A percentile compares a stretch with the other conserved stretches of the same genome.
phyloP scores from a whole-genome alignment of 2,329 filamentous ascomycete genomes.

The Pseudocercospora macadamiae region DNA sequence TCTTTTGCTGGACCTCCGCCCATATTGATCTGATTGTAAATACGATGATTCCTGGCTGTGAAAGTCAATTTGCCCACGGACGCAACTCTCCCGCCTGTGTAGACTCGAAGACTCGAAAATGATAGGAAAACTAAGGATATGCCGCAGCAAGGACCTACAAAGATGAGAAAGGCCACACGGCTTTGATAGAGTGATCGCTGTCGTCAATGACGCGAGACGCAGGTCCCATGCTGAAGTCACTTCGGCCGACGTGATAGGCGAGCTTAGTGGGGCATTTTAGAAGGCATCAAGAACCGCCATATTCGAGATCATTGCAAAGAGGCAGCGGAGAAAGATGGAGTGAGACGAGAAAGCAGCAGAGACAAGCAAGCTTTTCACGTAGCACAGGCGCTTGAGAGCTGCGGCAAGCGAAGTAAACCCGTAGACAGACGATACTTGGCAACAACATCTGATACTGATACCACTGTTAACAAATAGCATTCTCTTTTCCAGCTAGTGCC shows the following conservation, averaged over 20 bases:
- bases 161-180: background rate
- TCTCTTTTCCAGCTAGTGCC: background rate
- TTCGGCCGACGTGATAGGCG: background rate
- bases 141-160: background rate
- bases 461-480: background rate
- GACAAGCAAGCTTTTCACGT: too few relatives aligned
- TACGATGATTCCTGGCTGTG: background rate
- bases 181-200: background rate
- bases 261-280: background rate
- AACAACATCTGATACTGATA: background rate
- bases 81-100: background rate
- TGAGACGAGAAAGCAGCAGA: too few relatives aligned
- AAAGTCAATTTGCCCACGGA: too few relatives aligned
- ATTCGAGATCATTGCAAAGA: too few relatives aligned
- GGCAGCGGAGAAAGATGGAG: too few relatives aligned
- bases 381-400: too few relatives aligned
- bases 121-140: background rate
- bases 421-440: too few relatives aligned
- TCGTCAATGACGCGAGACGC: background rate
- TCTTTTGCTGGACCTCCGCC: slow-evolving; percentile 42
- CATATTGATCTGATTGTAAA: slow-evolving; percentile 31
- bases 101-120: too few relatives aligned
- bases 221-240: background rate
- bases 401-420: too few relatives aligned
- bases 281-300: background rate